phyloP scores from a whole-genome alignment of 2,329 filamentous ascomycete species.

The Ambrosiella beaveri region DNA sequence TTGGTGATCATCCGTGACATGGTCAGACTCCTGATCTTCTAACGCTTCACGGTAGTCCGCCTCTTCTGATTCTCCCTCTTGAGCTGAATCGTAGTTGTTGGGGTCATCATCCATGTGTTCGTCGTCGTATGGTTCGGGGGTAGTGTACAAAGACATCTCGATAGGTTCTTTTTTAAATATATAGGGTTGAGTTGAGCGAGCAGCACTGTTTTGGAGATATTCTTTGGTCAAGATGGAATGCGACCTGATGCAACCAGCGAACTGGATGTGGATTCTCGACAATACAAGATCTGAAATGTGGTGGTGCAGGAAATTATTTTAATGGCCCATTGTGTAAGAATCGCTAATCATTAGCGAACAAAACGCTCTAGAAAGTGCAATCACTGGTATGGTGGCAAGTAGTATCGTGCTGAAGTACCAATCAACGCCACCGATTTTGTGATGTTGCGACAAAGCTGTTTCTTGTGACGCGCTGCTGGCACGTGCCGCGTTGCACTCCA shows the following conservation, averaged over 20 bases:
- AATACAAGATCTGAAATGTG: neutral
- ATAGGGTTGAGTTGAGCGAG: conserved; percentile 22
- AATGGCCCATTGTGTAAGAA: conserved; percentile 1
- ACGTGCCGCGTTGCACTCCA: conserved; percentile 10
- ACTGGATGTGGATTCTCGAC: neutral
- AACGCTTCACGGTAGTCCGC: conserved; percentile 22
- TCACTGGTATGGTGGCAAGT: neutral
- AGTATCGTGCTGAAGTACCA: neutral
- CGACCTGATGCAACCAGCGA: conserved; percentile 1
- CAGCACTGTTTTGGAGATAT: conserved; percentile 37
- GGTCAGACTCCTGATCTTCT: conserved; percentile 18
- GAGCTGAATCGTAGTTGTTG: conserved; percentile 17
- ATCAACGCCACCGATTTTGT: neutral
- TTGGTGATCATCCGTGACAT: conserved; percentile 18
- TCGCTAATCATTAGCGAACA: neutral
- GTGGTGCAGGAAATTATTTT: neutral
- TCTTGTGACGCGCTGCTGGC: conserved; percentile 4
- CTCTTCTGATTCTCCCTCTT: conserved; percentile 30
- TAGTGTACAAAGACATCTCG: conserved; percentile 11
- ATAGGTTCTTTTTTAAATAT: neutral
- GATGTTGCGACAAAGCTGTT: neutral
- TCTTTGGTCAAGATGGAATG: conserved; percentile 28
- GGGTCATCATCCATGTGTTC: conserved; percentile 14
- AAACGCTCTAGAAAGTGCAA: neutral
- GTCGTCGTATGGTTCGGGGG: conserved; percentile 16